A percentile compares a stretch with the other conserved stretches of the same genome.
phyloP scores from a whole-genome alignment of 2,329 filamentous ascomycete species.

The Aspergillus ochraceus region DNA sequence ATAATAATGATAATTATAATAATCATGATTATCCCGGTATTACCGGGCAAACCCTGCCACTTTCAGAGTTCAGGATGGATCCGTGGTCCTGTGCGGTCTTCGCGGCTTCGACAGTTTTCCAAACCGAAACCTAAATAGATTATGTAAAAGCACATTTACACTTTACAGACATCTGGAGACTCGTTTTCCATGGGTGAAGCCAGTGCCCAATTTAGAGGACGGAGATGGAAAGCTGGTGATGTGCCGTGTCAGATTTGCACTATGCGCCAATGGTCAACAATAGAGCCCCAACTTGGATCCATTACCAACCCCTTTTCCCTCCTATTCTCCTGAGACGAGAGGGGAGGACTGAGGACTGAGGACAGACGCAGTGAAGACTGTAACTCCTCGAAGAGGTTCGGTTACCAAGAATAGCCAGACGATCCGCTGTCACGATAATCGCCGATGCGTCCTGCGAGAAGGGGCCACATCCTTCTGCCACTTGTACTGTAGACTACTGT shows the following conservation, averaged over 20 bases:
- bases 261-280: background rate
- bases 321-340: background rate
- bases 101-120: conserved; percentile 17
- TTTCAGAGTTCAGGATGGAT: background rate
- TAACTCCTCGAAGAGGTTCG: background rate
- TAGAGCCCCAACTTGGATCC: background rate
- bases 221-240: background rate
- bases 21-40: too few relatives aligned
- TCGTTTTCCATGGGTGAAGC: background rate
- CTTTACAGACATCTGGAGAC: too few relatives aligned
- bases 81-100: conserved; percentile 6
- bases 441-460: background rate
- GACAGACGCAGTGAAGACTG: background rate
- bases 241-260: background rate
- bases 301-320: background rate
- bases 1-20: background rate
- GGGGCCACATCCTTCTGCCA: background rate
- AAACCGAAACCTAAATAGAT: background rate
- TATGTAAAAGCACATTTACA: too few relatives aligned
- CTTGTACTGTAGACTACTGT: background rate
- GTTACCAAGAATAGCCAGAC: background rate
- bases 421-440: background rate
- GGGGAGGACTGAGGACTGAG: background rate
- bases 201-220: background rate
- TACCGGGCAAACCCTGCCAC: conserved; percentile 3